These are phyloP conservation scores for Mucor saturninus DNA, from an alignment of 371 early-diverging fungal species.

Conservation along the genomic window DNA sequence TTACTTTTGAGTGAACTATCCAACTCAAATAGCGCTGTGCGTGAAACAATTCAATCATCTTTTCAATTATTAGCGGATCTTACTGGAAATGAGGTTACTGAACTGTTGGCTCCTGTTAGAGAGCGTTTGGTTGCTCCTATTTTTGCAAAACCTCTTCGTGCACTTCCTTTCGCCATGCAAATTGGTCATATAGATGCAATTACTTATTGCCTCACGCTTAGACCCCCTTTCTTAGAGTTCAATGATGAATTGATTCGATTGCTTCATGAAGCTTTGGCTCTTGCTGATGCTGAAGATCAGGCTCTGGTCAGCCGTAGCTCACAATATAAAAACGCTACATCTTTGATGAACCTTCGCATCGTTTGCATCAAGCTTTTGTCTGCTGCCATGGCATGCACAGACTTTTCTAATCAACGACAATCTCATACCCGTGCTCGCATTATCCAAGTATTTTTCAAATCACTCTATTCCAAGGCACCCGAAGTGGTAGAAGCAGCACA, in stretches of 20 bases:
- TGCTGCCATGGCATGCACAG: constrained; percentile 89
- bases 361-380: constrained; percentile 95
- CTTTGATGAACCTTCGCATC: constrained; percentile 86
- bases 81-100: constrained; percentile 80
- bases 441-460: constrained; percentile 98
- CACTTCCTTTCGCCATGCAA: constrained; percentile 94
- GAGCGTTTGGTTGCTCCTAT: constrained; percentile 91
- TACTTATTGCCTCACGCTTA: constrained; percentile 90
- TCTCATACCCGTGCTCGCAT: constrained; percentile 84
- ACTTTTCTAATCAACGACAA: constrained; percentile 76
- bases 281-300: constrained; percentile 98
- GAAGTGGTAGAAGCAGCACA: constrained; percentile 96
- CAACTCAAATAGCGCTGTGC: constrained; percentile 89
- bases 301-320: constrained; percentile 86
- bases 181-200: constrained; percentile 98
- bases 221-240: constrained; percentile 89
- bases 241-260: constrained; percentile 92
- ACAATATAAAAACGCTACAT: constrained; percentile 82
- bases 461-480: constrained; percentile 90
- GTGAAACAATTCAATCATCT: constrained; percentile 86
- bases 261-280: constrained; percentile 90
- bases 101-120: constrained; percentile 82
- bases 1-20: constrained; percentile 91
- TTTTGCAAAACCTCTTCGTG: constrained; percentile 95
- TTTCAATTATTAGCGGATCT: constrained; percentile 82